Evolutionary conservation across 2,329 filamentous ascomycete genomes (phyloP), one percentile per base, ranked within the genome.

Genomic region (Trichoderma semiorbis): DNA sequence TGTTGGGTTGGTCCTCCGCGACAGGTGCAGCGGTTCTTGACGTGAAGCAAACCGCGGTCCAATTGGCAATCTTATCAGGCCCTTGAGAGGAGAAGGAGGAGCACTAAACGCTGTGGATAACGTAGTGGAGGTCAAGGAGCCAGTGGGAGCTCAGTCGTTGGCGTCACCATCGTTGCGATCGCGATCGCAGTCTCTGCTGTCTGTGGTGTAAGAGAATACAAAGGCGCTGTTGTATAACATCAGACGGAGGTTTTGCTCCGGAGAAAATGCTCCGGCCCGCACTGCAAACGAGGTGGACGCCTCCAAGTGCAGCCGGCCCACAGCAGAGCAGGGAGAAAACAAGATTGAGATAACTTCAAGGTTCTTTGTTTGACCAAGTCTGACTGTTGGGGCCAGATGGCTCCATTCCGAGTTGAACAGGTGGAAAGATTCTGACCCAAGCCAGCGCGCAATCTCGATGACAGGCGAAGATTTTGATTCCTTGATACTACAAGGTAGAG

Each of bases 321-420:
- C 66, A 4, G 3, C 21, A 24, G 21, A 47, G 24, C 39, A 69
- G 57, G 28, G 66, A 62, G 34, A 16, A 39, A 62, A 28, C 57
- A 62, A 62, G 57, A 58, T 62, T 43, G 28, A 21, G 30, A 69
- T 69, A 69, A 57, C 66, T 30, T 36, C 34, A 36, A 36, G 34
- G 14, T 36, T 69, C 39, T 36, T 34, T 28, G 39, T 16, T 69
- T 36, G 34, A 53, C 39, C 39, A 50, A 16, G 16, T 21, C 14
- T 30, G 36, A 36, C 32, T 26, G 66, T 24, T 57, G 66, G 66
- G 32, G 12, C 55, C 53, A 21, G 36, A 69, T 69, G 66, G 36
- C 66, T 61, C 66, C 66, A 69, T 61, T 69, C 36, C 5, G n/a
- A 7, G 57, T 24, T 69, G 57, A 69, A 69, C 39, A 69, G 57